These are phyloP conservation scores for Diplodia scrobiculata DNA, from an alignment of 2,329 filamentous ascomycete species.

Conservation along the genomic window DNA sequence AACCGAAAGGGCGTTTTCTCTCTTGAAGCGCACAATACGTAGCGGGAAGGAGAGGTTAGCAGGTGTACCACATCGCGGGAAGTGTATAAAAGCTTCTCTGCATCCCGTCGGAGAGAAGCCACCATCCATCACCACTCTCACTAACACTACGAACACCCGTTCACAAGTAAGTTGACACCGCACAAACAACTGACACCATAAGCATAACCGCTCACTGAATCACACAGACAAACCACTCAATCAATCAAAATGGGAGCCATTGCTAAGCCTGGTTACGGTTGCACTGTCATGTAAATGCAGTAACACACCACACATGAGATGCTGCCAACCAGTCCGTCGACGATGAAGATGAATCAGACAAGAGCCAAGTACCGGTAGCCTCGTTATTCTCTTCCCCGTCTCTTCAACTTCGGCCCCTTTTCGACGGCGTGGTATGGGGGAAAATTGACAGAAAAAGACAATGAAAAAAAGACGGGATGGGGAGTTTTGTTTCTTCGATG, in stretches of 20 bases:
- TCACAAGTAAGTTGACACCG: not conserved
- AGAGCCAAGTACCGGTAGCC: not conserved
- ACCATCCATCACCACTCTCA: conserved; percentile 3
- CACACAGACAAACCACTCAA: not conserved
- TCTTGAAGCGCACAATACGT: not conserved
- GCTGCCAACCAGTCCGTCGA: not conserved
- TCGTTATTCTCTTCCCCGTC: no score
- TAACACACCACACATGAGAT: not conserved
- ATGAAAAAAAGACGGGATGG: not conserved
- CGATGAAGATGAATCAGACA: not conserved
- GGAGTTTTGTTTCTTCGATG: not conserved
- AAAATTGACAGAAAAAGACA: not conserved
- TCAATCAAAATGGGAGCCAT: no score
- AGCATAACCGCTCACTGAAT: not conserved
- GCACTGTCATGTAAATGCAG: conserved; percentile 17
- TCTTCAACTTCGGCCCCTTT: no score
- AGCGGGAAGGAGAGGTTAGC: not conserved
- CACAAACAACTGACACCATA: not conserved
- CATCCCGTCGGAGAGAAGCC: not conserved
- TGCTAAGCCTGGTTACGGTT: not conserved
- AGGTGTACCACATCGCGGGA: not conserved
- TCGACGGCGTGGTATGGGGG: no score
- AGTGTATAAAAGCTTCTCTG: not conserved
- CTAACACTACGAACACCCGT: conserved; percentile 11
- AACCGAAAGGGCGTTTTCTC: not conserved